Conservation (phyloP, 2,329 filamentous ascomycete species). For the Penicillium frequentans region DNA sequence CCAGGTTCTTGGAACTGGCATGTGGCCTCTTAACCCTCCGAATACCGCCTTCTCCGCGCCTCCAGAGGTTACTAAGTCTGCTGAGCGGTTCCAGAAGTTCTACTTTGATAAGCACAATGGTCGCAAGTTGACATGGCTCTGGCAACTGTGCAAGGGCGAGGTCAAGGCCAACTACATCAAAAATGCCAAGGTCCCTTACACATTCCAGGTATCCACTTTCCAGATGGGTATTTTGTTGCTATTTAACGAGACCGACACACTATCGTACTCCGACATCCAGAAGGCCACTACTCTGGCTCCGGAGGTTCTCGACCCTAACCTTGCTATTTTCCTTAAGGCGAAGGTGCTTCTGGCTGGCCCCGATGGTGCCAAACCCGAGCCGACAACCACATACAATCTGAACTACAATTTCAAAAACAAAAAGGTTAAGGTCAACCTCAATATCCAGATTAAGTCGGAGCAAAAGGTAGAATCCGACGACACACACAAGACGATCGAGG, state of each 20-base stretch:
- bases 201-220: slow-evolving; percentile 95
- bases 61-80: slow-evolving; percentile 77
- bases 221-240: slow-evolving; percentile 95
- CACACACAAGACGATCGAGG: slow-evolving; percentile 99
- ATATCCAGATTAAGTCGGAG: slow-evolving; percentile 91
- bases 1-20: slow-evolving; percentile 90
- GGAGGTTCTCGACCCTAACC: slow-evolving; percentile 82
- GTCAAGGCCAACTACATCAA: slow-evolving; percentile 92
- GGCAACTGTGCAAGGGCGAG: slow-evolving; percentile 98
- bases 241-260: slow-evolving; percentile 86
- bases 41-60: slow-evolving; percentile 88
- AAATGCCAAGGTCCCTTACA: slow-evolving; percentile 85
- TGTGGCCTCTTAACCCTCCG: slow-evolving; percentile 90
- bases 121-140: slow-evolving; percentile 95
- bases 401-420: slow-evolving; percentile 98
- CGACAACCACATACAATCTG: slow-evolving; percentile 76
- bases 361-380: slow-evolving; percentile 71
- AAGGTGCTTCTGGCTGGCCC: slow-evolving; percentile 77
- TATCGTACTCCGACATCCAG: slow-evolving; percentile 85
- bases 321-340: slow-evolving; percentile 86
- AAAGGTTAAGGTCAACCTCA: slow-evolving; percentile 96
- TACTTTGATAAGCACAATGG: slow-evolving; percentile 97
- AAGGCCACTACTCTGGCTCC: slow-evolving; percentile 75
- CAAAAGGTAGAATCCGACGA: slow-evolving; percentile 95
- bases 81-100: slow-evolving; percentile 85